Base-by-base conservation (phyloP, 2,329 filamentous ascomycete genomes). In the Truncatella angustata region DNA sequence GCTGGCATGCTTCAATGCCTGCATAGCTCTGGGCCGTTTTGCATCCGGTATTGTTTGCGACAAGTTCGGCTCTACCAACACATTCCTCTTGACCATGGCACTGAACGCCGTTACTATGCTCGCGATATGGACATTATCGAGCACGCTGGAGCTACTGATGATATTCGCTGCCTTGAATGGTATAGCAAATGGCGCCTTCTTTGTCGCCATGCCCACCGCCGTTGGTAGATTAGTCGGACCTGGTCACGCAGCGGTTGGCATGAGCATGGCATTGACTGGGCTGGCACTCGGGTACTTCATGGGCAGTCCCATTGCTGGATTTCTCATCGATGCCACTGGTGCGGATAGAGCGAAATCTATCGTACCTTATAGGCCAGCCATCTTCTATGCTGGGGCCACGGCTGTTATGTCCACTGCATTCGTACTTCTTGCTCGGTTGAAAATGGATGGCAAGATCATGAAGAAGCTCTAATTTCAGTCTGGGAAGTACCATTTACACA, bases 121-220 rank as follows among this genome's bases (percentile, higher is more conserved):
- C 4, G 20, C 20, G 12, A 45, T 51, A 7, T 51, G 49, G 49
- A 10, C 49, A 11, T 14, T 51, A 5, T 16, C 37, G 12, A 44
- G 28, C 12, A 45, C 30, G 9, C 11, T 46, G 32, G 39, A 37
- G 6, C 14, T 46, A 7, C 49, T 51, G 6, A 28, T 56, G 3
- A 53, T 58, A 36, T 63, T 60, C 64, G 4, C 63, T 61, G 20
- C 70, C 59, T 5, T 66, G 66, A 64, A 69, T 67, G 11, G 64
- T 60, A 24, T 69, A 67, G 4, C 67, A 63, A 54, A 69, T 62
- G 9, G 66, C 55, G 6, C 63, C 60, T 54, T 71, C 66, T 51
- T 51, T 1, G 62, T 63, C 2, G 66, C 64, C 2, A 64, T 69
- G 7, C 68, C 68, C 21, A 70, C 59, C 26, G 64, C 63, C n/a